These are phyloP conservation scores for Candida ovalis DNA, from an alignment of 805 yeast genomes.

Conservation along the genomic window DNA sequence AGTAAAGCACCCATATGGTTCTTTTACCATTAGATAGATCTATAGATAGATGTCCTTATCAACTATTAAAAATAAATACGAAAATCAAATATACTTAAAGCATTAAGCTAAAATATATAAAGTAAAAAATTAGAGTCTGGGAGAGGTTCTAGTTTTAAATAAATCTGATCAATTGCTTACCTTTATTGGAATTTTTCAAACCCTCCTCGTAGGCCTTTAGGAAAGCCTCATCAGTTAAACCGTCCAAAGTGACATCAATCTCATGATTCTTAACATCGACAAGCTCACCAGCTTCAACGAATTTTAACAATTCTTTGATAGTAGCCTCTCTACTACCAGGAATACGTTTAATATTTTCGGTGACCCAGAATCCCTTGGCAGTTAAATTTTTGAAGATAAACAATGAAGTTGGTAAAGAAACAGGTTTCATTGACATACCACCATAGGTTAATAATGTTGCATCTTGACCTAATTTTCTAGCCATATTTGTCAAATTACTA, in stretches of 20 bases:
- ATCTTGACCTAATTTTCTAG: slow-evolving; percentile 71
- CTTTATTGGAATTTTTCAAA: slow-evolving; percentile 36
- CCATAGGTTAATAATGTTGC: slow-evolving; percentile 90
- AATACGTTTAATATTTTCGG: slow-evolving; percentile 55
- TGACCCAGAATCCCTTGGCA: slow-evolving; percentile 91
- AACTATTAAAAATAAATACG: too few species aligned
- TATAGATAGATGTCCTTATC: too few species aligned
- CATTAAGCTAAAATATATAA: slow-evolving; percentile 15
- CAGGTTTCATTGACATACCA: slow-evolving; percentile 96
- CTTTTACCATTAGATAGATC: too few species aligned
- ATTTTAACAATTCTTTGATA: slow-evolving; percentile 49
- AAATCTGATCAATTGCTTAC: slow-evolving; percentile 41
- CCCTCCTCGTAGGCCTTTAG: slow-evolving; percentile 41
- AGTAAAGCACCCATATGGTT: too few species aligned
- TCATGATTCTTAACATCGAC: slow-evolving; percentile 44
- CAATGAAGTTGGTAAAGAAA: slow-evolving; percentile 81
- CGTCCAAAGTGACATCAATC: slow-evolving; percentile 28
- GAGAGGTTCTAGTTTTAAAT: too few species aligned
- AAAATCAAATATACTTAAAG: neutral
- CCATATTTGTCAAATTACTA: slow-evolving; percentile 71
- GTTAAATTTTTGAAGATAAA: slow-evolving; percentile 87
- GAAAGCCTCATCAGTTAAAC: slow-evolving; percentile 38
- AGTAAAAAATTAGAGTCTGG: too few species aligned
- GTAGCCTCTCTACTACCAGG: slow-evolving; percentile 58
- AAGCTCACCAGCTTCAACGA: slow-evolving; percentile 57